These are phyloP conservation scores for Dendrocalamus sinicus DNA, from an alignment of 176 grass and related monocot genomes.

Conservation along the genomic window DNA sequence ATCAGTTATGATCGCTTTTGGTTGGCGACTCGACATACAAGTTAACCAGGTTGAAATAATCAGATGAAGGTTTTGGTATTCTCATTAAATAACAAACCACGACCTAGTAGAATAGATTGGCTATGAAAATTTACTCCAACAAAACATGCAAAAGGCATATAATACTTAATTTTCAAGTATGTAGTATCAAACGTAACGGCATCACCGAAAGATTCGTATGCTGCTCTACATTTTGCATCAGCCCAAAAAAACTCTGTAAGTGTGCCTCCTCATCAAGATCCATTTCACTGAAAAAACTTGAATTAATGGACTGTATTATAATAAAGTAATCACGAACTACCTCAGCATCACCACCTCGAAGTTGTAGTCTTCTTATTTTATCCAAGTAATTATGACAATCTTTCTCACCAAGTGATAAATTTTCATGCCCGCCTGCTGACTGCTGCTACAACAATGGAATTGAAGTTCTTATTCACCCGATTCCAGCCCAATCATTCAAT, in stretches of 20 bases:
- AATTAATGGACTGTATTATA: slow-evolving; percentile 40
- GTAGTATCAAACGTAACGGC: slow-evolving; percentile 47
- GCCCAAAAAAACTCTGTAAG: slow-evolving; percentile 45
- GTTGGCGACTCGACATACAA: slow-evolving; percentile 20
- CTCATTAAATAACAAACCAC: slow-evolving; percentile 42
- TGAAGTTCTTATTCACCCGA: neutral
- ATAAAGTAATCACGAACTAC: neutral
- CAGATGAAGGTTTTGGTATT: slow-evolving; percentile 20
- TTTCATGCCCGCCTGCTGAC: neutral
- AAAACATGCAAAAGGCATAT: slow-evolving; percentile 30
- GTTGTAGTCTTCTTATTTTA: too few relatives aligned
- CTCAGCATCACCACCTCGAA: too few relatives aligned
- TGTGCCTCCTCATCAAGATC: slow-evolving; percentile 42
- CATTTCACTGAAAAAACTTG: slow-evolving; percentile 40
- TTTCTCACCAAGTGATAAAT: neutral
- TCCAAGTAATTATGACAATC: too few relatives aligned
- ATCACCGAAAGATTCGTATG: slow-evolving; percentile 46
- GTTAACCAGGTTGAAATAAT: slow-evolving; percentile 44
- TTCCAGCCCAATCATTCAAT: neutral
- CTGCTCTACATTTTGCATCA: slow-evolving; percentile 40
- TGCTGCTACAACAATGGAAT: neutral
- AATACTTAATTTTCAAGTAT: neutral
- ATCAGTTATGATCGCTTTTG: too few relatives aligned
- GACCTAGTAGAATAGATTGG: slow-evolving; percentile 41
- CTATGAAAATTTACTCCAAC: slow-evolving; percentile 53